Evolutionary conservation across 768 basidiomycete genomes (phyloP), one percentile per base, ranked within the genome.

Genomic region (Tricholoma hemisulphureum): DNA sequence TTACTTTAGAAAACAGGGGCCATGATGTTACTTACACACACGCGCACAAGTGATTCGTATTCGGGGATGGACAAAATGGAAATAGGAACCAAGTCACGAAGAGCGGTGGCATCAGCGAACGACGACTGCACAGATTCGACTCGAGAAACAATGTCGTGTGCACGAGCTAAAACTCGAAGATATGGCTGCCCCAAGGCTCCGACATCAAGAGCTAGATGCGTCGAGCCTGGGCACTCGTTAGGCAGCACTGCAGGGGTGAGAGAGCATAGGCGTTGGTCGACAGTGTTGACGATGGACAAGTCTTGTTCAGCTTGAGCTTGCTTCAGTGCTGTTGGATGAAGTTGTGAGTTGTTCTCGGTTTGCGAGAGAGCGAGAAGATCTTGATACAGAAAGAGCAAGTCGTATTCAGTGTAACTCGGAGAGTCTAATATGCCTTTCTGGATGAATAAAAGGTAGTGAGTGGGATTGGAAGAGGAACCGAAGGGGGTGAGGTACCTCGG

Each of bases 11-110:
- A 4, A 20, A 45, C 10, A 5, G 37, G 56, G n/a, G 13, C 45
- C 37, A 35, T 13, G 29, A 31, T 14, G 7, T 32, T 20, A 72
- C 82, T 59, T 63, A 86, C 83, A 41, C 74, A 79, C 49, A 76
- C 64, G 14, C 84, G 75, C 3, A 88, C 70, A 5, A 89, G 70
- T 1, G 83, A 80, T 41, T 79, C 72, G 72, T 82, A 85, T 66
- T 91, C 87, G 9, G 69, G 59, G 16, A 71, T 48, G 0, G 85
- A 79, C 18, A 89, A 66, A 9, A 86, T 55, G 14, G 76, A 73
- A 3, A 83, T 63, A 16, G 81, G 78, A 18, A 84, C 61, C 23
- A 55, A 51, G 9, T 68, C 58, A n/a, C 61, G 43, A 56, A 63
- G 43, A 49, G 51, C 34, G 56, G 61, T 35, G 35, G 58, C 51